Base-by-base conservation (phyloP, 192 early-diverging fungal species). In the Gigaspora rosea region DNA sequence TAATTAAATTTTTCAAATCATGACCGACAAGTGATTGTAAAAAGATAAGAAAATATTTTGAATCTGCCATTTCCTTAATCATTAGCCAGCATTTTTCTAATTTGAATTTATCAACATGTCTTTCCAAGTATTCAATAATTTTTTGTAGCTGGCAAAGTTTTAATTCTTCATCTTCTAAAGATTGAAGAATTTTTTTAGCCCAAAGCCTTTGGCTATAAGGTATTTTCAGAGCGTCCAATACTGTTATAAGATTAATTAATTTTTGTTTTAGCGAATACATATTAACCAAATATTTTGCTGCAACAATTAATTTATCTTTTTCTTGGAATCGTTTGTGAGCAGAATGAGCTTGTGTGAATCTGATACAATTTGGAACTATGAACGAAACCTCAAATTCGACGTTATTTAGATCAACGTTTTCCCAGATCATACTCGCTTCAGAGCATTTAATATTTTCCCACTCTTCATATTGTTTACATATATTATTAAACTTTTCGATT, bases 1-100 rank as follows among this genome's bases (percentile, higher is more conserved):
- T 78, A 65, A 78, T 78, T 36, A 71, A 59, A 71, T 73, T 78
- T 63, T 78, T 73, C 6, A 78, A 20, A 18, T 73, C 78, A 41
- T 78, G 48, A 8, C 50, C 47, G 16, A 36, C 71, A n/a, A 78
- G 32, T 6, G 46, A n/a, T 27, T 64, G 4, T 16, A 78, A 54
- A 9, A 73, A 78, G 22, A 5, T 47, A 62, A 78, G 27, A 22
- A 78, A 73, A n/a, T 61, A 58, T 46, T 47, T 8, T 3, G 74
- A 35, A 16, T 9, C 4, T 16, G 74, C 20, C 10, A 76, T 16
- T 76, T 76, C 74, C 48, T 52, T 76, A n/a, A 76, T 76, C 12
- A 76, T 16, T 1, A 6, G n/a, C 59, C 74, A 76, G 18, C 59
- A 63, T 61, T 76, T 61, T 1, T 62, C 15, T 13, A 56, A 56